Conservation (phyloP, 331 rosid species). For the Rosa hybrid region DNA sequence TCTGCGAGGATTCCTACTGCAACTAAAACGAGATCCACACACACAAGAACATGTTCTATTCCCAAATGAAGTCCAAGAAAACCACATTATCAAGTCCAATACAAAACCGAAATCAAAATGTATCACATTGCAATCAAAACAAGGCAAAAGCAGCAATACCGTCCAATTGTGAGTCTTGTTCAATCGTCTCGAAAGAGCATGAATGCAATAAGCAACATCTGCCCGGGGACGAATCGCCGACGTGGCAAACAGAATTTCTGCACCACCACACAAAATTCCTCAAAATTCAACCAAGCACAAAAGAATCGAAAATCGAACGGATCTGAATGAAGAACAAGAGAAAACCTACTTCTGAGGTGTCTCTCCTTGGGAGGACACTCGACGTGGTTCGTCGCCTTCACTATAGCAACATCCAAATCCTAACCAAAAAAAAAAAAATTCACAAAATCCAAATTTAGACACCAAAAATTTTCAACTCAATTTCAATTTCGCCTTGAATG, state of each 20-base stretch:
- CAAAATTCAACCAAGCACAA: constrained; percentile 12
- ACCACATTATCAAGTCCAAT: not conserved
- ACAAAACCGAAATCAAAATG: constrained; percentile 4
- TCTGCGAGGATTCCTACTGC: not conserved
- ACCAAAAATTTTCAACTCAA: not conserved
- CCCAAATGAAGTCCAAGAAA: not conserved
- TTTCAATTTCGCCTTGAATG: not conserved
- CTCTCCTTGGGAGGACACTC: constrained; percentile 98
- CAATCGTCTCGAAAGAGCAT: constrained; percentile 69
- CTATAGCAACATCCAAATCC: constrained; percentile 99
- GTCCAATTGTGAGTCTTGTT: constrained; percentile 92
- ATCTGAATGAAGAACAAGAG: constrained; percentile 33
- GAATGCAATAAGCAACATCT: constrained; percentile 95
- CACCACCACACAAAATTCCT: constrained; percentile 16
- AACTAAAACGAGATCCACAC: not conserved
- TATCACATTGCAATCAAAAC: constrained; percentile 5
- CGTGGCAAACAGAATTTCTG: constrained; percentile 79
- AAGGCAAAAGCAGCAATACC: constrained; percentile 36
- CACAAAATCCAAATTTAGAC: constrained; percentile 22
- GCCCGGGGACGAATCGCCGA: constrained; percentile 81
- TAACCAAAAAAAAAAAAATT: constrained; percentile 30
- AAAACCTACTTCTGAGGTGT: constrained; percentile 75
- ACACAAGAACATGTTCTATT: not conserved
- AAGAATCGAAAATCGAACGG: constrained; percentile 29
- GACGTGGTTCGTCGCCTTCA: constrained; percentile 97